Percentiles rank a stretch among this genome's conserved stretches.
phyloP scores from a whole-genome alignment of 306 rosid genomes.

The Cucurbita moschata region DNA sequence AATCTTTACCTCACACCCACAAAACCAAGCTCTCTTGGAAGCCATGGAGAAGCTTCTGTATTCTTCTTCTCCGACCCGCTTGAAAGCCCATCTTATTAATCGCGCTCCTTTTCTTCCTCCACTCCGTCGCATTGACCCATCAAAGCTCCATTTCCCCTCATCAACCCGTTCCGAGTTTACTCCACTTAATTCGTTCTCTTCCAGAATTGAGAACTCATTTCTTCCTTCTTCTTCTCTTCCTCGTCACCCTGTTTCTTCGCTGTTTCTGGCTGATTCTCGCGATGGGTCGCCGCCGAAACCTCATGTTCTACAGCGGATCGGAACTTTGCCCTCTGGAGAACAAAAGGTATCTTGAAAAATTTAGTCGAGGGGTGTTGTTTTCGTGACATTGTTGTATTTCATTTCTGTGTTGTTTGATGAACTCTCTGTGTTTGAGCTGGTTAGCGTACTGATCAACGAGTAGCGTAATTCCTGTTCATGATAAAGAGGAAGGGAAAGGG shows the following conservation, averaged over 20 bases:
- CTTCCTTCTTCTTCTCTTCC: conserved; percentile 19
- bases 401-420: background rate
- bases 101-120: conserved; percentile 15
- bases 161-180: conserved; percentile 11
- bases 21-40: background rate
- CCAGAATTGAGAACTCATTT: conserved; percentile 15
- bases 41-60: conserved; percentile 96
- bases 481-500: background rate
- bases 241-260: conserved; percentile 6
- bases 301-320: conserved; percentile 25
- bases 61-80: conserved; percentile 39
- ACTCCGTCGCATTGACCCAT: conserved; percentile 20
- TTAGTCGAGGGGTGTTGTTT: background rate
- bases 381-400: background rate
- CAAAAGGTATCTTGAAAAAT: conserved; percentile 30
- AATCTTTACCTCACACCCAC: background rate
- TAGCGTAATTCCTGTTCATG: background rate
- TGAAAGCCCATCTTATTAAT: conserved; percentile 20
- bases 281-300: conserved; percentile 1
- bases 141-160: conserved; percentile 21
- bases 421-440: background rate
- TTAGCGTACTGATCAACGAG: background rate
- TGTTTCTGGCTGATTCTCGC: conserved; percentile 13
- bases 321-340: conserved; percentile 7
- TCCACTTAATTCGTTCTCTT: conserved; percentile 19